Evolutionary conservation across 345 rosid genomes (phyloP), one percentile per base, ranked within the genome.

Genomic region (Hibiscus trionum): DNA sequence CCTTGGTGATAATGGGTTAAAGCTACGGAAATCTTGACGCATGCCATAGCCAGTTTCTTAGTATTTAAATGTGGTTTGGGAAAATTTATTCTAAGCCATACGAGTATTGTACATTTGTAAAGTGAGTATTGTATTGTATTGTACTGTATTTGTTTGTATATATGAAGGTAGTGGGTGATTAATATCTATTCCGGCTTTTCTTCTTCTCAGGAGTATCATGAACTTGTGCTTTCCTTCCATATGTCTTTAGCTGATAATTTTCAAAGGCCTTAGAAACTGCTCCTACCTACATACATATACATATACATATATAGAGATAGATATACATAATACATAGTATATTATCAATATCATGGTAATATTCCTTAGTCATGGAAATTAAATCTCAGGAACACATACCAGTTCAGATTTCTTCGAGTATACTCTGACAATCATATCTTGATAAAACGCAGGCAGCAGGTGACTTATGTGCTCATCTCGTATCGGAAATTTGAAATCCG

Each of bases 371-470:
- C 63, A 29, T 14, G 64, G 64, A 27, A 60, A 57, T 10, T 21
- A 21, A 57, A 27, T 14, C 14, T 59, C 29, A 27, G 63, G 37
- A 59, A 72, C 81, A 72, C 81, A 11, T 16, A 82, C 90, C 90
- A 84, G 86, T 61, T 82, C 79, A 61, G 87, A 82, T 70, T 86
- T 84, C 79, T 84, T 86, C 6, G 87, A 74, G 79, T 81, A 86
- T 71, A 82, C 90, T 78, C 90, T 79, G 71, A 86, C 90, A 26
- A 84, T 76, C 84, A 12, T 82, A 57, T 86, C 90, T 69, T 78
- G 81, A 68, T 12, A 76, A 73, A 42, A 81, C 71, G 77, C 72
- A 24, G 90, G 90, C 72, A 86, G 66, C 85, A 86, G 74, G 67
- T 86, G 86, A 74, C 87, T 86, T 61, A 84, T 71, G 33, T 55